Evolutionary conservation across 2,329 filamentous ascomycete species (phyloP), one percentile per base, ranked within the genome.

Genomic region (Cercospora canescens): DNA sequence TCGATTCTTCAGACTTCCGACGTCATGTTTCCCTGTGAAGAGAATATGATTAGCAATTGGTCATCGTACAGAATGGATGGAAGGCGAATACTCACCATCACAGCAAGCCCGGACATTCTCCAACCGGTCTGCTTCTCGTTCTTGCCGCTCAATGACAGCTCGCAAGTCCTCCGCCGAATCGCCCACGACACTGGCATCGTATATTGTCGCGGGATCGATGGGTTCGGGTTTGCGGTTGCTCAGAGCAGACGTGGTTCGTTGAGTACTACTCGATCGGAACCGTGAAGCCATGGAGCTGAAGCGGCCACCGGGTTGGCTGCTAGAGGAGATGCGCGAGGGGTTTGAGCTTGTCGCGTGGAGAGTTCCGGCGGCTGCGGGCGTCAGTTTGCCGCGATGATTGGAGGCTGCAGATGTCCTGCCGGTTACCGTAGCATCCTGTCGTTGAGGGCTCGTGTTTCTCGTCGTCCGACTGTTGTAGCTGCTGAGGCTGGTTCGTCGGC

Each of bases 101-200:
- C 95, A 99, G 82, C 95, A 99, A 66, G 94, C 94, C 76, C 95
- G 86, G 70, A 99, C 95, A 78, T 99, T 97, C 84, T 98, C 94
- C 74, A 98, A 84, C 68, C 89, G 86, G 76, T 94, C 91, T 28
- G 89, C 84, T 71, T 94, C 91, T 62, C 88, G 84, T 74, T 94
- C 90, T 76, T 93, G 89, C 57, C 80, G 85, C 79, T 94, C 91
- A 73, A 94, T 92, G 69, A 94, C 88, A 69, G 89, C 86, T 64
- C 92, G 85, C 64, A 97, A 78, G 76, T 97, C 93, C 78, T 97
- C 93, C 3, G 91, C 91, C 73, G 78, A 79, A 76, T 94, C 91
- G 12, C 63, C 67, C 16, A 88, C 87, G 73, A 87, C 86, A 68
- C 83, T 86, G 54, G 86, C 85, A 73, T 88, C 84, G 59, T 81